These are phyloP conservation scores for Cicer pinnatifidum DNA, from an alignment of 306 rosid species.

Conservation along the genomic window DNA sequence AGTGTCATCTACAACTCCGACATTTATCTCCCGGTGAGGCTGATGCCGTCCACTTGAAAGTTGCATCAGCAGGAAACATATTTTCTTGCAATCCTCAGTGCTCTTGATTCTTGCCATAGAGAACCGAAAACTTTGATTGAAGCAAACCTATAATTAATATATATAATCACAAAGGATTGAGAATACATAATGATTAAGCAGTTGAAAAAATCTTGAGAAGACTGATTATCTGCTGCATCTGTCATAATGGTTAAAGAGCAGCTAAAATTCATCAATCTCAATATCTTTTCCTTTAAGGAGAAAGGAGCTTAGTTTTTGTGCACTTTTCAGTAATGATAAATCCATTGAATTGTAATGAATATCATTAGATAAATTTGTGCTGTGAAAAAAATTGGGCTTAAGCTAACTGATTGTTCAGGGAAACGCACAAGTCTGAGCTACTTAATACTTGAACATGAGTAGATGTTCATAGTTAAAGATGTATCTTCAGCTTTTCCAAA, in stretches of 20 bases:
- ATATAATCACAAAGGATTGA: slow-evolving; percentile 20
- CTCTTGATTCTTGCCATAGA: slow-evolving; percentile 46
- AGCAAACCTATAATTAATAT: slow-evolving; percentile 49
- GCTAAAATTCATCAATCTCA: slow-evolving; percentile 16
- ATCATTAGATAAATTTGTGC: slow-evolving; percentile 1
- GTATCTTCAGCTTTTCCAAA: slow-evolving; percentile 2
- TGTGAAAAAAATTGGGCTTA: background rate
- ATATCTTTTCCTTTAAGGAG: background rate
- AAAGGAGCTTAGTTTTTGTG: slow-evolving; percentile 8
- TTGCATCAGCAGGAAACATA: slow-evolving; percentile 49
- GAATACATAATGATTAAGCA: slow-evolving; percentile 22
- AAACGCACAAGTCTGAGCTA: background rate
- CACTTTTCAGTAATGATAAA: slow-evolving; percentile 14
- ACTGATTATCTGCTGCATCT: slow-evolving; percentile 11
- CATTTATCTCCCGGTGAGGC: slow-evolving; percentile 36
- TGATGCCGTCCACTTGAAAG: slow-evolving; percentile 64
- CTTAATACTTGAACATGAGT: slow-evolving; percentile 26
- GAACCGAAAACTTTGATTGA: slow-evolving; percentile 41
- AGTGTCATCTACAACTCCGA: slow-evolving; percentile 30
- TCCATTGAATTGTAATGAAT: slow-evolving; percentile 5
- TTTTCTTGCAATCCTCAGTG: slow-evolving; percentile 42
- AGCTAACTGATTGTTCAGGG: slow-evolving; percentile 13
- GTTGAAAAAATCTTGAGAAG: slow-evolving; percentile 24
- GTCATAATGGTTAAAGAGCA: slow-evolving; percentile 27
- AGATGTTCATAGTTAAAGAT: slow-evolving; percentile 26